phyloP scores from a whole-genome alignment of 2,329 filamentous ascomycete genomes.

The Penicillium sp. region DNA sequence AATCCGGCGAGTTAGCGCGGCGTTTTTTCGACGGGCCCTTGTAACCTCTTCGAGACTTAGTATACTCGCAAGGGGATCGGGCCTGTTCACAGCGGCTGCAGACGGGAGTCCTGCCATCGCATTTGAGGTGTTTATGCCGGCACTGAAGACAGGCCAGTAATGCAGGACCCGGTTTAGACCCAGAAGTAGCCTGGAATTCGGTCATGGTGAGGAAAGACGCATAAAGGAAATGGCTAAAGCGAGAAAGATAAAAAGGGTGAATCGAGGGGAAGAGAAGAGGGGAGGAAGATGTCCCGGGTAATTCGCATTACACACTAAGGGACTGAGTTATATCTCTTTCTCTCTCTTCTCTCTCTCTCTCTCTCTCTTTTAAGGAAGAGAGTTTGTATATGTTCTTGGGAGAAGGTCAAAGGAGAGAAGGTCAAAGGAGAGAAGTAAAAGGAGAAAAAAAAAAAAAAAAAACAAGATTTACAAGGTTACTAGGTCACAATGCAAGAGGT shows the following conservation, averaged over 20 bases:
- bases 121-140: conserved; percentile 68
- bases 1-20: conserved; percentile 38
- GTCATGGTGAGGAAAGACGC: conserved; percentile 23
- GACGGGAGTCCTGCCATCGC: conserved; percentile 63
- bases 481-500: background rate
- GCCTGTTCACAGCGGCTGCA: conserved; percentile 65
- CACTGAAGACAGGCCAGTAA: conserved; percentile 50
- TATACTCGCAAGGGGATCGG: conserved; percentile 65
- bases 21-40: conserved; percentile 62
- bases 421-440: no score
- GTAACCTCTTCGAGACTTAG: conserved; percentile 72
- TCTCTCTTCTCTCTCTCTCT: background rate
- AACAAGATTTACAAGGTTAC: background rate
- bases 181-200: conserved; percentile 22
- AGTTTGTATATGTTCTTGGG: no score
- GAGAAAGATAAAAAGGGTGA: background rate
- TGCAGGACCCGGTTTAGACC: conserved; percentile 35
- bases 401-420: no score
- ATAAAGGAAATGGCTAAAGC: conserved; percentile 4
- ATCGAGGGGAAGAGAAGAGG: conserved; percentile 1
- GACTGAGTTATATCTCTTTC: background rate
- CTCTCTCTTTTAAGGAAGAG: background rate
- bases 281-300: background rate
- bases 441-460: background rate
- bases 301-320: background rate